These are phyloP conservation scores for Mycena olivaceomarginata DNA, from an alignment of 768 basidiomycete species.

Conservation along the genomic window DNA sequence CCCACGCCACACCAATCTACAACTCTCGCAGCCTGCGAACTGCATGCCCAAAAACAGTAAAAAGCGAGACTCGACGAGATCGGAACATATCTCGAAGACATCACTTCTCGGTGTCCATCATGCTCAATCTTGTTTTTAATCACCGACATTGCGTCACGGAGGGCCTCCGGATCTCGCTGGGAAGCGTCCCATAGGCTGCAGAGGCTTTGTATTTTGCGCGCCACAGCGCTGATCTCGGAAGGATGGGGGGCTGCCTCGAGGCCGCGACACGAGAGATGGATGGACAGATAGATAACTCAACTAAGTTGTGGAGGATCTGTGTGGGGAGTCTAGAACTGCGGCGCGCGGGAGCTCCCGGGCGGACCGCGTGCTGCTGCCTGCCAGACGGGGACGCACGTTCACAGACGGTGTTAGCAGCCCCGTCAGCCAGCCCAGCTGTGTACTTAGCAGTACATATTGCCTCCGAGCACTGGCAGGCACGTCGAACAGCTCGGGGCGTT, in stretches of 20 bases:
- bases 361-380: conserved; percentile 6
- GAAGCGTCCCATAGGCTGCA: conserved; percentile 21
- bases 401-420: conserved; percentile 3
- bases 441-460: not conserved
- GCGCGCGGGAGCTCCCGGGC: conserved; percentile 6
- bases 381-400: conserved; percentile 26
- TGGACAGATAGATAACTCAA: conserved; percentile 16
- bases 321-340: not conserved
- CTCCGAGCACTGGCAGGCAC: not conserved
- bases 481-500: conserved; percentile 18
- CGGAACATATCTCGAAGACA: conserved; percentile 15
- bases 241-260: conserved; percentile 28
- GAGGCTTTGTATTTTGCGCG: not conserved
- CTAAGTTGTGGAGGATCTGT: not conserved
- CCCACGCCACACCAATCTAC: conserved; percentile 10
- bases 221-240: conserved; percentile 34
- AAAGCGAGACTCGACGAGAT: conserved; percentile 32
- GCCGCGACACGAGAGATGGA: conserved; percentile 17
- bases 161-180: conserved; percentile 20
- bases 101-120: conserved; percentile 17
- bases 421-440: not conserved
- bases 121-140: not conserved
- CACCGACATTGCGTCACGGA: conserved; percentile 30
- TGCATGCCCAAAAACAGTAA: conserved; percentile 25
- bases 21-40: conserved; percentile 24